Evolutionary conservation across 345 rosid genomes (phyloP).

Genomic region (Rhizophora apiculata): DNA sequence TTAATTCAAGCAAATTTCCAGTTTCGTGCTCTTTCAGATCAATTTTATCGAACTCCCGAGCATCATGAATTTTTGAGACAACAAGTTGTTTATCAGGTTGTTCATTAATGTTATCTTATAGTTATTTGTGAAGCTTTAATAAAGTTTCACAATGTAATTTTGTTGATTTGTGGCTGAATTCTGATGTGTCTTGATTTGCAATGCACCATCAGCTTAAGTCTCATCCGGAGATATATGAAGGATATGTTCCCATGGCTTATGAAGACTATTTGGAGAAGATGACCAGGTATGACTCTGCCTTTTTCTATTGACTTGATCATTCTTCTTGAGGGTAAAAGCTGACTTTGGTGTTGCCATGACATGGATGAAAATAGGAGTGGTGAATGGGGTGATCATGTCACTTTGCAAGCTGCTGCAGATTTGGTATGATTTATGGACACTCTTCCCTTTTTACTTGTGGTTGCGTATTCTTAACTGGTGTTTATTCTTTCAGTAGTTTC

Average conservation of each 20-base stretch:
- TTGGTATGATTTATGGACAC: constrained; percentile 28
- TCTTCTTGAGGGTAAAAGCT: constrained; percentile 5
- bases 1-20: constrained; percentile 8
- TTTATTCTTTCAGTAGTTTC: background rate
- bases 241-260: constrained; percentile 68
- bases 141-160: background rate
- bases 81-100: constrained; percentile 43
- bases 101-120: background rate
- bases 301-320: constrained; percentile 8
- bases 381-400: constrained; percentile 57
- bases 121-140: background rate
- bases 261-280: constrained; percentile 64
- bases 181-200: constrained; percentile 11
- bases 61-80: constrained; percentile 46
- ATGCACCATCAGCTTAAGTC: constrained; percentile 42
- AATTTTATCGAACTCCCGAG: constrained; percentile 39
- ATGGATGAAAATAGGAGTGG: constrained; percentile 39
- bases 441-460: background rate
- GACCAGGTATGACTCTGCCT: constrained; percentile 40
- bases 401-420: constrained; percentile 55
- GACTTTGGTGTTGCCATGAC: constrained; percentile 20
- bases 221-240: constrained; percentile 53
- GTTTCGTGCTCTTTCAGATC: constrained; percentile 55
- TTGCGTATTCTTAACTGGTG: too few relatives aligned
- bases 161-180: background rate